Conservation (phyloP, 2,329 filamentous ascomycete genomes). For the Penicillium oxalicum region DNA sequence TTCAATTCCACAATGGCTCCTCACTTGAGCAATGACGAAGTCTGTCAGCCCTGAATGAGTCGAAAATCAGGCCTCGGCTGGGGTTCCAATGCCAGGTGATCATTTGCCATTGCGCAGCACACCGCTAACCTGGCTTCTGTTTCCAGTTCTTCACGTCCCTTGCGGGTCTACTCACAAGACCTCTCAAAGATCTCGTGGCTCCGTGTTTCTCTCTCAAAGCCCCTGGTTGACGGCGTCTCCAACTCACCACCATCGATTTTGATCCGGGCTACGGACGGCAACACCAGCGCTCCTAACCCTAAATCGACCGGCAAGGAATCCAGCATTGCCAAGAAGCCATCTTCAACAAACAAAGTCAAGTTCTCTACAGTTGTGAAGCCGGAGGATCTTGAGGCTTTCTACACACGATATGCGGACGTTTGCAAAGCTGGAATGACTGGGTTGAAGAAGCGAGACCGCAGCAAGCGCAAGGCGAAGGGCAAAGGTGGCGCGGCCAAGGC, state of each 20-base stretch:
- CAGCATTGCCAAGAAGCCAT: conserved; percentile 37
- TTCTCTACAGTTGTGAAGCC: conserved; percentile 77
- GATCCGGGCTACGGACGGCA: conserved; percentile 79
- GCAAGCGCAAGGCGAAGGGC: conserved; percentile 59
- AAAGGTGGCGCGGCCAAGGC: conserved; percentile 29
- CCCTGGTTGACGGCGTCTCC: conserved; percentile 41
- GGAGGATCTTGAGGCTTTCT: conserved; percentile 73
- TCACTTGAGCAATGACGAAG: conserved; percentile 40
- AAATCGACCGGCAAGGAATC: conserved; percentile 25
- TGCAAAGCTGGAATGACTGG: conserved; percentile 85
- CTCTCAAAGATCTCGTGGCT: conserved; percentile 37
- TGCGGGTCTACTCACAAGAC: conserved; percentile 35
- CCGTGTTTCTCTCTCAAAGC: conserved; percentile 41
- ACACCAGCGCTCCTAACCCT: conserved; percentile 45
- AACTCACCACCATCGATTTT: conserved; percentile 68
- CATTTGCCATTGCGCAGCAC: conserved; percentile 1
- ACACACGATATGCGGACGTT: conserved; percentile 75
- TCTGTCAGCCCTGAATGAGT: conserved; percentile 15
- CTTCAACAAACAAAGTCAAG: conserved; percentile 58
- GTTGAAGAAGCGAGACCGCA: conserved; percentile 87
- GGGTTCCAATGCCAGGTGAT: conserved; percentile 8
- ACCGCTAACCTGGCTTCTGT: conserved; percentile 12
- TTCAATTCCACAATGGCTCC: conserved; percentile 24
- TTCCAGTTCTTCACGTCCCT: conserved; percentile 41
- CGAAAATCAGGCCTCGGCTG: not conserved